These are phyloP conservation scores for Yarrowia osloensis DNA, from an alignment of 805 yeast species.

Conservation along the genomic window DNA sequence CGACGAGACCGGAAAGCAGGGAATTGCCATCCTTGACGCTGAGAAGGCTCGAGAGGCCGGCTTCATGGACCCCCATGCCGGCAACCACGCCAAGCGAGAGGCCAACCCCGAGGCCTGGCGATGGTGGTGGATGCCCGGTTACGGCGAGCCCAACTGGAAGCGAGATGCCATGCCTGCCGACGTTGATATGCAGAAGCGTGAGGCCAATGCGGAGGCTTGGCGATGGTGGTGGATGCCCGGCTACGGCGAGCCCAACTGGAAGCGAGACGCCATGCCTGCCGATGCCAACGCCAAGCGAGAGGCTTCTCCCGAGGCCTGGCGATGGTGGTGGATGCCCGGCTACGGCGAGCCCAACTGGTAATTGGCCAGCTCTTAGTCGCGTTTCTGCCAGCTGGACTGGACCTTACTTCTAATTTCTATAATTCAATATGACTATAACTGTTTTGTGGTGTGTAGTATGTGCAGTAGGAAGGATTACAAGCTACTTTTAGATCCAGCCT, in stretches of 20 bases:
- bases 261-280: slow-evolving; percentile 12
- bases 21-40: neutral
- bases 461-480: too few species aligned
- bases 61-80: neutral
- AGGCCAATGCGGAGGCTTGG: slow-evolving; percentile 19
- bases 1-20: slow-evolving; percentile 12
- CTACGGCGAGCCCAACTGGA: slow-evolving; percentile 23
- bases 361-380: neutral
- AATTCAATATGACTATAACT: neutral
- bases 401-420: neutral
- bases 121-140: neutral
- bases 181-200: neutral
- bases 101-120: slow-evolving; percentile 18
- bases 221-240: slow-evolving; percentile 14
- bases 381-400: slow-evolving; percentile 17
- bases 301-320: slow-evolving; percentile 13
- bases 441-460: too few species aligned
- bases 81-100: neutral
- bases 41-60: neutral
- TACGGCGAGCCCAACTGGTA: slow-evolving; percentile 26
- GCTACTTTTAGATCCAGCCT: neutral
- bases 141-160: slow-evolving; percentile 26
- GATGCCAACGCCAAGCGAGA: neutral
- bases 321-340: slow-evolving; percentile 7
- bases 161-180: slow-evolving; percentile 1